These are phyloP conservation scores for Ambrosiella xylebori DNA, from an alignment of 2,329 filamentous ascomycete species.

Conservation along the genomic window DNA sequence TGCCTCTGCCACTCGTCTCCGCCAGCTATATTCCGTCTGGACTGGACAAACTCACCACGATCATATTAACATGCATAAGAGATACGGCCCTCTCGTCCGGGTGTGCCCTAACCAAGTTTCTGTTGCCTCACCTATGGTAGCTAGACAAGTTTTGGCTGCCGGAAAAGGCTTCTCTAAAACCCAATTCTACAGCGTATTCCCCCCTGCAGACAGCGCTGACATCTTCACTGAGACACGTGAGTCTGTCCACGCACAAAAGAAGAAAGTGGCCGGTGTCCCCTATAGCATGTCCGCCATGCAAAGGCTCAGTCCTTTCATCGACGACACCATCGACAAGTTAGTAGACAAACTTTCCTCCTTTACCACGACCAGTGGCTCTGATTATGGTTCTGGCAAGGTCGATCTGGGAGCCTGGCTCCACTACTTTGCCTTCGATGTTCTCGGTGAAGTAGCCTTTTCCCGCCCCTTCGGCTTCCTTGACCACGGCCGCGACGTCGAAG, in stretches of 20 bases:
- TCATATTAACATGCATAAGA: constrained; percentile 28
- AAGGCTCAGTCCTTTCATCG: constrained; percentile 32
- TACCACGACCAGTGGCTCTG: constrained; percentile 15
- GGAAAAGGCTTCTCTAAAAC: constrained; percentile 37
- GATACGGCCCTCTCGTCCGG: constrained; percentile 29
- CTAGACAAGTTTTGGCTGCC: constrained; percentile 27
- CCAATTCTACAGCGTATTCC: constrained; percentile 35
- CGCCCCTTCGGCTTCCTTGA: constrained; percentile 24
- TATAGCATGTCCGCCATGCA: constrained; percentile 38
- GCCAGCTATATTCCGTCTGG: constrained; percentile 25
- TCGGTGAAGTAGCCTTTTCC: constrained; percentile 22
- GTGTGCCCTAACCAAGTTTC: constrained; percentile 14
- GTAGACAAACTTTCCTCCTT: constrained; percentile 26
- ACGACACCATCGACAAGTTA: constrained; percentile 32
- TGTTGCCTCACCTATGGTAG: constrained; percentile 11
- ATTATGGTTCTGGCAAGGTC: constrained; percentile 15
- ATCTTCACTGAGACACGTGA: constrained; percentile 40
- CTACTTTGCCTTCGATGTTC: constrained; percentile 16
- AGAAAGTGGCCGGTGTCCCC: constrained; percentile 33
- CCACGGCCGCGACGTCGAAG: constrained; percentile 13
- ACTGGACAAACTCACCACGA: constrained; percentile 35
- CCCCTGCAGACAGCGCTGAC: constrained; percentile 38
- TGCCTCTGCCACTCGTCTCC: constrained; percentile 32
- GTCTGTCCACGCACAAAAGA: constrained; percentile 37
- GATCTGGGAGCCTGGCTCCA: constrained; percentile 31